Conservation (phyloP, 495 filamentous ascomycete species). For the Talaromyces nanjingensis region DNA sequence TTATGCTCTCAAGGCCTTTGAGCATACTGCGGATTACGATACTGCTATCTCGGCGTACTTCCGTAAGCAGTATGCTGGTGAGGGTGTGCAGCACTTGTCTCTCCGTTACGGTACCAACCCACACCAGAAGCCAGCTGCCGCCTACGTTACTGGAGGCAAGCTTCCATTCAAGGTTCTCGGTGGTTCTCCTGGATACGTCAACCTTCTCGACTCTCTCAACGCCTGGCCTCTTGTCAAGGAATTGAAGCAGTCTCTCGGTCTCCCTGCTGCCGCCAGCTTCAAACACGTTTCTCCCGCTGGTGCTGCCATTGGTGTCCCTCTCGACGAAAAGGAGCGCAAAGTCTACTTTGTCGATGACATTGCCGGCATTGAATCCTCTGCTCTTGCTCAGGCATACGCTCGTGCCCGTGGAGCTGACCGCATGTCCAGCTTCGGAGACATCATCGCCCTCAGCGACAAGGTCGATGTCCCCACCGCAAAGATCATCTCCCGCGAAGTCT, state of each 20-base stretch:
- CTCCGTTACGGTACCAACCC: slow-evolving; percentile 96
- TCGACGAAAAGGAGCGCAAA: slow-evolving; percentile 82
- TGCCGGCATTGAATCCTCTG: slow-evolving; percentile 73
- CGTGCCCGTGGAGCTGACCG: slow-evolving; percentile 91
- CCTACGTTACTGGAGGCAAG: slow-evolving; percentile 60
- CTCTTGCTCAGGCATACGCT: slow-evolving; percentile 88
- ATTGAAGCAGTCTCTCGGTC: slow-evolving; percentile 76
- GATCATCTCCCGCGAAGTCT: slow-evolving; percentile 96
- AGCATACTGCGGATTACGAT: slow-evolving; percentile 98
- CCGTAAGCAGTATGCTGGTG: slow-evolving; percentile 87
- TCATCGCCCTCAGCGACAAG: slow-evolving; percentile 84
- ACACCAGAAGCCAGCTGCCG: slow-evolving; percentile 91
- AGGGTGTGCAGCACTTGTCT: slow-evolving; percentile 72
- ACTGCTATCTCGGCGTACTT: slow-evolving; percentile 92
- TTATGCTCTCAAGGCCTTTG: slow-evolving; percentile 93
- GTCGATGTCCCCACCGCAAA: slow-evolving; percentile 88
- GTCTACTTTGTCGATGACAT: slow-evolving; percentile 99
- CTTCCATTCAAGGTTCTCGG: slow-evolving; percentile 96
- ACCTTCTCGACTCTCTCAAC: slow-evolving; percentile 93
- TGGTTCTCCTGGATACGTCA: slow-evolving; percentile 92
- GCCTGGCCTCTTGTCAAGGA: slow-evolving; percentile 96
- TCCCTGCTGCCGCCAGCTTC: slow-evolving; percentile 95
- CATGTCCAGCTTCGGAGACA: slow-evolving; percentile 95
- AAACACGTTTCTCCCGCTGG: slow-evolving; percentile 98
- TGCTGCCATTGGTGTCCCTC: slow-evolving; percentile 82